phyloP scores from a whole-genome alignment of 495 filamentous ascomycete genomes.

The Hyaloscypha variabilis region DNA sequence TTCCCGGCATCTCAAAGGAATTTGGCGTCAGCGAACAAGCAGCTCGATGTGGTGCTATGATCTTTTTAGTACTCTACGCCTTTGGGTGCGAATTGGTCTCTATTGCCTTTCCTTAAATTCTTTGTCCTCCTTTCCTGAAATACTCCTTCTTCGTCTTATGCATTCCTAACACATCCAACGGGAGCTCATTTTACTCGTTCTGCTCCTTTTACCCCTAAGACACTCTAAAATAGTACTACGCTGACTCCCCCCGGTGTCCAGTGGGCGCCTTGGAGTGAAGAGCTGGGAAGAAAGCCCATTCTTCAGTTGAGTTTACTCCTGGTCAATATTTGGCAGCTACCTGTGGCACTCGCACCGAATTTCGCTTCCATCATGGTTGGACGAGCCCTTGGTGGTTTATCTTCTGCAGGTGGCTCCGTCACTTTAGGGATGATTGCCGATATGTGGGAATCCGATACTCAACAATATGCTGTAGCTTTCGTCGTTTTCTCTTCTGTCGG shows the following conservation, averaged over 20 bases:
- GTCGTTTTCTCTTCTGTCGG: conserved; percentile 77
- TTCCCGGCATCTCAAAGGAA: conserved; percentile 59
- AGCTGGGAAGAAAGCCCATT: conserved; percentile 74
- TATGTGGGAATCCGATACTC: conserved; percentile 73
- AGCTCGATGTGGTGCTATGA: conserved; percentile 65
- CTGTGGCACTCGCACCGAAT: conserved; percentile 71
- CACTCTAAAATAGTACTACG: too few species aligned
- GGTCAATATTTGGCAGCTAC: conserved; percentile 77
- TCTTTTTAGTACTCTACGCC: conserved; percentile 74
- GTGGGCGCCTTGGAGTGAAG: conserved; percentile 85
- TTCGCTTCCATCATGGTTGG: conserved; percentile 67
- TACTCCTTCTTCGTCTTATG: too few species aligned
- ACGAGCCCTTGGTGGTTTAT: conserved; percentile 69
- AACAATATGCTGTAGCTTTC: conserved; percentile 74
- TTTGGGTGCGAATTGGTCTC: conserved; percentile 81
- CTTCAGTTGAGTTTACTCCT: conserved; percentile 70
- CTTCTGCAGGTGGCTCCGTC: conserved; percentile 76
- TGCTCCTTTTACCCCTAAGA: too few species aligned
- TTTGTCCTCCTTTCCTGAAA: too few species aligned
- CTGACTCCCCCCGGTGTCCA: too few species aligned
- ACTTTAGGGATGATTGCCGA: conserved; percentile 85
- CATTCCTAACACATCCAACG: too few species aligned
- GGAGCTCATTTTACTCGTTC: too few species aligned
- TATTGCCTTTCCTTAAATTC: too few species aligned
- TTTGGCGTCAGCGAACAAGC: conserved; percentile 67